phyloP scores from a whole-genome alignment of 2,329 filamentous ascomycete species.

The Neocucurbitaria cava region DNA sequence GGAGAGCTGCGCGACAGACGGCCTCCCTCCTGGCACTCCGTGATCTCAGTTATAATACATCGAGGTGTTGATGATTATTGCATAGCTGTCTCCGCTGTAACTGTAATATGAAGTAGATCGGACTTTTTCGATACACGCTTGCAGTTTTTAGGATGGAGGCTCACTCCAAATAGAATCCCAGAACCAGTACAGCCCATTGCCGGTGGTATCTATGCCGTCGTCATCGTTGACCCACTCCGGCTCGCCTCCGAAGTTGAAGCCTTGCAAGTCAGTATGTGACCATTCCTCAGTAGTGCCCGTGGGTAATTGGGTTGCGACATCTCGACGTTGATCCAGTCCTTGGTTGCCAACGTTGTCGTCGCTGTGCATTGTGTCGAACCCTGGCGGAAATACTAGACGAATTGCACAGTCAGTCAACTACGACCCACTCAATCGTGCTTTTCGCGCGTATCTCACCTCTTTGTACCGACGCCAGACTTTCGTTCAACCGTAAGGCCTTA shows the following conservation, averaged over 20 bases:
- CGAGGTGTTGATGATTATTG: not conserved
- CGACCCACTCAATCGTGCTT: not conserved
- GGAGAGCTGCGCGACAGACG: not conserved
- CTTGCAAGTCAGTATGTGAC: not conserved
- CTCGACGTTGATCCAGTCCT: not conserved
- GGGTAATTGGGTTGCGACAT: not conserved
- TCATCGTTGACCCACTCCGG: constrained; percentile 6
- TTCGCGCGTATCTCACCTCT: constrained; percentile 7
- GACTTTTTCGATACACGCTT: not conserved
- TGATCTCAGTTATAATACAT: not conserved
- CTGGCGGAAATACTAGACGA: not conserved
- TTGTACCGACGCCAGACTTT: constrained; percentile 20
- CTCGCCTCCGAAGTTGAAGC: not conserved
- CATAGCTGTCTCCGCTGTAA: not conserved
- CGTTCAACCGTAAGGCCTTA: constrained; percentile 12
- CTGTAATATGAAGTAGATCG: not conserved
- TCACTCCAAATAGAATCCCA: constrained; percentile 20
- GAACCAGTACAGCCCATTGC: constrained; percentile 22
- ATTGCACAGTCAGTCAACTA: not conserved
- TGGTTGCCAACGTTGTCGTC: not conserved
- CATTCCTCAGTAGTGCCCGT: not conserved
- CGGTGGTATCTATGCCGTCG: constrained; percentile 5
- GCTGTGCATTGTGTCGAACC: not conserved
- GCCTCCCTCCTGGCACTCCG: not conserved
- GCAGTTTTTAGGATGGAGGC: not conserved